Conservation (phyloP, 2,329 filamentous ascomycete genomes). For the Orbilia ellipsospora region DNA sequence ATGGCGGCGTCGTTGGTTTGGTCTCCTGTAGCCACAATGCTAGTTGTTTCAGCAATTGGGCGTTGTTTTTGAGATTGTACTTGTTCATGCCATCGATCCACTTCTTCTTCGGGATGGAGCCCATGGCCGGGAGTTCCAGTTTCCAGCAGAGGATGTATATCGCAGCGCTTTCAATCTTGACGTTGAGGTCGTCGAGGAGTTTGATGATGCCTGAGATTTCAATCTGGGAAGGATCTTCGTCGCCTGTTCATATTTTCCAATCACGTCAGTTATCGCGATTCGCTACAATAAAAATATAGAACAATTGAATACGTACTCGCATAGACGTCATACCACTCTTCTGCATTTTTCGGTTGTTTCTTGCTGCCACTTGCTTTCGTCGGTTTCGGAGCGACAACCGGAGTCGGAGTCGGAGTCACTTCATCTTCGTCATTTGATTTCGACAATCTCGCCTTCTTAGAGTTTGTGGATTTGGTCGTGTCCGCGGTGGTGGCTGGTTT, state of each 20-base stretch:
- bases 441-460: slow-evolving; percentile 46
- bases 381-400: slow-evolving; percentile 5
- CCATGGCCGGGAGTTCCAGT: slow-evolving; percentile 39
- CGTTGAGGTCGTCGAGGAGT: slow-evolving; percentile 41
- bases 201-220: slow-evolving; percentile 35
- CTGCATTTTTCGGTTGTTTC: slow-evolving; percentile 38
- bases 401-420: neutral
- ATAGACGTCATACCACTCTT: slow-evolving; percentile 44
- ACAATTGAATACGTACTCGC: slow-evolving; percentile 36
- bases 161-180: slow-evolving; percentile 46
- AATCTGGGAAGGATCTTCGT: slow-evolving; percentile 39
- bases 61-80: slow-evolving; percentile 32
- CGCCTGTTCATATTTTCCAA: slow-evolving; percentile 9
- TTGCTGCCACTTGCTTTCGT: neutral
- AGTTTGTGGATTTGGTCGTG: neutral
- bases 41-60: slow-evolving; percentile 36
- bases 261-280: neutral
- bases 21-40: slow-evolving; percentile 40
- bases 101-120: slow-evolving; percentile 45
- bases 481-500: slow-evolving; percentile 20
- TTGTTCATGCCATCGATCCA: slow-evolving; percentile 53
- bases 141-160: slow-evolving; percentile 55
- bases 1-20: slow-evolving; percentile 39
- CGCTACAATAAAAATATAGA: no score
- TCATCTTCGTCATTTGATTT: slow-evolving; percentile 27